Evolutionary conservation across 257 asterid species (phyloP).

Genomic region (Pogostemon cablin): DNA sequence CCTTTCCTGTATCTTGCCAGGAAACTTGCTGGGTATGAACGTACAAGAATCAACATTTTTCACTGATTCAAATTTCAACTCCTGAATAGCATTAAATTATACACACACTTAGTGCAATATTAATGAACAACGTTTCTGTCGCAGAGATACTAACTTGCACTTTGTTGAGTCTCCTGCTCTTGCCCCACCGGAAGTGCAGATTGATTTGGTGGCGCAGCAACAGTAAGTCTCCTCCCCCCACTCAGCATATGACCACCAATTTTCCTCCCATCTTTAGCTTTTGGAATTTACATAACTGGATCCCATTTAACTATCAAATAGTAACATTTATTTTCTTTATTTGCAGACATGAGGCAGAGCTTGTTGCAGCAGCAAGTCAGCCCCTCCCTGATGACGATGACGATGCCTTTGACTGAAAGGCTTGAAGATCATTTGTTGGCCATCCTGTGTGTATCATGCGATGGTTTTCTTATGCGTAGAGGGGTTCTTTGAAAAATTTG

Average conservation of each 20-base stretch:
- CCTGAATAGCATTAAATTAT: too few species aligned
- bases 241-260: background rate
- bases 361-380: conserved; percentile 52
- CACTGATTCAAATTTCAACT: background rate
- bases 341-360: conserved; percentile 71
- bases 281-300: too few species aligned
- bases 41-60: background rate
- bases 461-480: conserved; percentile 11
- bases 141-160: conserved; percentile 71
- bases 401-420: conserved; percentile 56
- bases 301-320: background rate
- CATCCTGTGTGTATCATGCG: conserved; percentile 15
- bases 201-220: conserved; percentile 75
- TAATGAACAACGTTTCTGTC: background rate
- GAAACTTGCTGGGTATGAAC: conserved; percentile 82
- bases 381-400: conserved; percentile 87
- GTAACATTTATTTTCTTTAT: background rate
- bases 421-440: background rate
- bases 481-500: conserved; percentile 28
- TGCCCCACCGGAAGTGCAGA: conserved; percentile 86
- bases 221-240: conserved; percentile 42
- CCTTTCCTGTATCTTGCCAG: conserved; percentile 85
- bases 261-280: background rate
- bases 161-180: conserved; percentile 94
- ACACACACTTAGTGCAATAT: too few species aligned